These are phyloP conservation scores for Bolboschoenus planiculmis DNA, from an alignment of 176 grass and related monocot genomes.

Conservation along the genomic window DNA sequence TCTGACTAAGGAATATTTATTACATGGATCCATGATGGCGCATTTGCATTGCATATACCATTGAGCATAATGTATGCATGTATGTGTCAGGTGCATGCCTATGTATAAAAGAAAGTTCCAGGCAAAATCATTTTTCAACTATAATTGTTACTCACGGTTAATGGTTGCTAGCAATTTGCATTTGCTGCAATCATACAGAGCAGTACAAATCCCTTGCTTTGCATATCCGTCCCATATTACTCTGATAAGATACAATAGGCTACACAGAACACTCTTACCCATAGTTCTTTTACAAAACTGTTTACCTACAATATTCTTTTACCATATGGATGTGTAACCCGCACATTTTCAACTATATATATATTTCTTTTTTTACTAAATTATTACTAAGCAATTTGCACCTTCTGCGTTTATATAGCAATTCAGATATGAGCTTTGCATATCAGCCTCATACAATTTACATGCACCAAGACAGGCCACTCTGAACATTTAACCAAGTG, in stretches of 20 bases:
- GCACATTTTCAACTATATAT: neutral
- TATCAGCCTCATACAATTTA: neutral
- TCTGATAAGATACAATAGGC: neutral
- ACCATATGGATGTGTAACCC: neutral
- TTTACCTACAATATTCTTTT: neutral
- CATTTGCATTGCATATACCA: neutral
- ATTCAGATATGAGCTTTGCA: neutral
- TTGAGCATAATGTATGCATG: neutral
- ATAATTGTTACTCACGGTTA: neutral
- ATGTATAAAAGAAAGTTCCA: neutral
- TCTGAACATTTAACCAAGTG: neutral
- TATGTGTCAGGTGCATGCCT: neutral
- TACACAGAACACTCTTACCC: neutral
- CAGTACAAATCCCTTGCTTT: neutral
- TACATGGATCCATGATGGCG: neutral
- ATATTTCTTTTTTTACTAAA: neutral
- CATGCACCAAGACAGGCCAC: neutral
- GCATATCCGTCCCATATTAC: neutral
- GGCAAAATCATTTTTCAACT: neutral
- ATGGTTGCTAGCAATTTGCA: neutral
- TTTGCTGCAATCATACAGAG: neutral
- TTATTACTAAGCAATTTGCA: neutral
- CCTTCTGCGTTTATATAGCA: neutral
- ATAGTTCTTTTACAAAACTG: neutral
- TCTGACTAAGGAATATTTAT: neutral